Percentiles rank a stretch among this genome's conserved stretches.
Evolutionary conservation across 768 basidiomycete species (phyloP).

Genomic region (Suillus placidus): DNA sequence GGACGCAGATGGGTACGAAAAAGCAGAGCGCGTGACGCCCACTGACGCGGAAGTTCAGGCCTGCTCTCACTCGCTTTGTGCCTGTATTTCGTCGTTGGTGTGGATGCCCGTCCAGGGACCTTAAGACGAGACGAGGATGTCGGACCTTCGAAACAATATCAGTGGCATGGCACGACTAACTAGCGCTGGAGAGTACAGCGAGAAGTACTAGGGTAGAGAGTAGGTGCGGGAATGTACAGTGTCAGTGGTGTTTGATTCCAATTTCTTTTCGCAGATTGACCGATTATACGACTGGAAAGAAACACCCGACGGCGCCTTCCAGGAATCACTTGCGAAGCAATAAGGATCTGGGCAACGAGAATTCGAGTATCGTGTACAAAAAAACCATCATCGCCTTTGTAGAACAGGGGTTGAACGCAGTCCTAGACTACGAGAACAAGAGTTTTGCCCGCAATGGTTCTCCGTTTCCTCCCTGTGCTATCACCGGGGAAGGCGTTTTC

Average conservation of each 20-base stretch:
- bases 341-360: constrained; percentile 78
- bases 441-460: constrained; percentile 92
- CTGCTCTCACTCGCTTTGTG: no score
- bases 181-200: no score
- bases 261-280: constrained; percentile 70
- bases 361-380: constrained; percentile 84
- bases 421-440: constrained; percentile 98
- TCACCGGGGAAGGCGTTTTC: constrained; percentile 97
- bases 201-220: no score
- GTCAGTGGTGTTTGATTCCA: constrained; percentile 2
- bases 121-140: no score
- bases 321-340: constrained; percentile 86
- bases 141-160: no score
- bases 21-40: no score
- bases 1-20: no score
- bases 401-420: constrained; percentile 96
- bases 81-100: no score
- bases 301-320: constrained; percentile 91
- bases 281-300: constrained; percentile 95
- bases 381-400: constrained; percentile 86
- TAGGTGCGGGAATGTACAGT: no score
- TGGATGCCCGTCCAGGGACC: no score
- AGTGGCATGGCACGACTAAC: no score
- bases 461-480: constrained; percentile 94
- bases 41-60: no score